phyloP scores from a whole-genome alignment of 805 yeast species.

The Ogataea nitratoaversa region DNA sequence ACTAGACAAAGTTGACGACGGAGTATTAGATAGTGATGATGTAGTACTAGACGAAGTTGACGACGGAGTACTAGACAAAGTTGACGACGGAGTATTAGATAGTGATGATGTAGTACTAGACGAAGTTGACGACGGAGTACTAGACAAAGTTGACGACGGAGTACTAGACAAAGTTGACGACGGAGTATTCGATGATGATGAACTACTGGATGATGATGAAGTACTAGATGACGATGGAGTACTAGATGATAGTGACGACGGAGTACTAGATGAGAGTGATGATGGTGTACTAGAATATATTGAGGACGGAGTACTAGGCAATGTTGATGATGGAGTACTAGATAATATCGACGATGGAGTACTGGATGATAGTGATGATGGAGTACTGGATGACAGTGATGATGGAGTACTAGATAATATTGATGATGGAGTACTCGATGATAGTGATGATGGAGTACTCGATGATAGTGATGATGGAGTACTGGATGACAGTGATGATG shows the following conservation, averaged over 20 bases:
- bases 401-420: background rate
- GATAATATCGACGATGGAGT: background rate
- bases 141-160: background rate
- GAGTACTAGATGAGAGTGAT: background rate
- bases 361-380: background rate
- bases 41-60: too few relatives aligned
- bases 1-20: too few relatives aligned
- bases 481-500: too few relatives aligned
- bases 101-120: background rate
- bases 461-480: too few relatives aligned
- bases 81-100: too few relatives aligned
- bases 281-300: background rate
- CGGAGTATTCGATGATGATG: background rate
- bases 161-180: background rate
- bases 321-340: background rate
- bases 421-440: background rate
- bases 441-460: too few relatives aligned
- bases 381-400: background rate
- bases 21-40: too few relatives aligned
- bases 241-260: background rate
- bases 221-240: background rate
- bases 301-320: background rate
- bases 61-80: too few relatives aligned
- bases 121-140: too few relatives aligned
- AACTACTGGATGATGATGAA: background rate